These are phyloP conservation scores for Collybiopsis confluens DNA, from an alignment of 768 basidiomycete species.

Conservation along the genomic window DNA sequence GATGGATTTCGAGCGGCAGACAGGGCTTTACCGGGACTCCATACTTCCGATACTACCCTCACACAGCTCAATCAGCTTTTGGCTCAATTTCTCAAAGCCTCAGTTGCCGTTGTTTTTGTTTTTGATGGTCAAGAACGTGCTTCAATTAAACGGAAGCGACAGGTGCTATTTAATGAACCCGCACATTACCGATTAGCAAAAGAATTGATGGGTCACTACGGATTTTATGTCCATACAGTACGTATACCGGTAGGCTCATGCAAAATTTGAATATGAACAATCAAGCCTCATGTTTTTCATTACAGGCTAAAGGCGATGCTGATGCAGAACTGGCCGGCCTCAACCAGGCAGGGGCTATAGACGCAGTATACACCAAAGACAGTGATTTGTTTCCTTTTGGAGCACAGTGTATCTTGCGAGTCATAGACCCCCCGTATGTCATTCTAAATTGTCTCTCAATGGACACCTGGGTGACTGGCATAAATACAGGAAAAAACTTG, in stretches of 20 bases:
- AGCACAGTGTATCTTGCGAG: slow-evolving; percentile 45
- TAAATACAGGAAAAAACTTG: background rate
- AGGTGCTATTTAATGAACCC: background rate
- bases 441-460: no score
- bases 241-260: background rate
- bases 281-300: background rate
- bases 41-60: background rate
- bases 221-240: background rate
- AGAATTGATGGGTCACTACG: background rate
- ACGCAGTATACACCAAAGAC: slow-evolving; percentile 63
- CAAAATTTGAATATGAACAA: no score
- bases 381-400: slow-evolving; percentile 67
- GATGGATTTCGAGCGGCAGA: background rate
- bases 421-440: no score
- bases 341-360: slow-evolving; percentile 53
- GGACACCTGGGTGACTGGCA: no score
- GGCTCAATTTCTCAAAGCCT: background rate
- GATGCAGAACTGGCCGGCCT: slow-evolving; percentile 67
- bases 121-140: background rate
- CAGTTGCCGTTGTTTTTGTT: background rate
- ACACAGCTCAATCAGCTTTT: background rate
- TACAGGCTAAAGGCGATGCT: slow-evolving; percentile 45
- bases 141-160: background rate
- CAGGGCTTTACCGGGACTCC: background rate
- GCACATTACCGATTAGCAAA: background rate